Percentiles rank a stretch among this genome's conserved stretches.
These are phyloP conservation scores for Angophora floribunda DNA, from an alignment of 345 rosid genomes.

Conservation along the genomic window DNA sequence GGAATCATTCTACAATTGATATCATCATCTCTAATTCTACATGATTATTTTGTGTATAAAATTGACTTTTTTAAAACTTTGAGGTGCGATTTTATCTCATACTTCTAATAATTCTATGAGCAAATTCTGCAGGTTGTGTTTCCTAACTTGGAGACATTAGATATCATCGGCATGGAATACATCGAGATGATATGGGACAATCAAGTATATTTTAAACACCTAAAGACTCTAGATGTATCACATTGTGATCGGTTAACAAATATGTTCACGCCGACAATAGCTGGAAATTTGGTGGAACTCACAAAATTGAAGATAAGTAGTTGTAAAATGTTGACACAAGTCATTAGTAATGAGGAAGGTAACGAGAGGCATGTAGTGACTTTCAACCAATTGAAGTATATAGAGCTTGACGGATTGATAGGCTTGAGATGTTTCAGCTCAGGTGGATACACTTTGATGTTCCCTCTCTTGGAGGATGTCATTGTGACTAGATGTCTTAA, in stretches of 20 bases:
- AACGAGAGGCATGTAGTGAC: fast-evolving
- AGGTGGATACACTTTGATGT: fast-evolving
- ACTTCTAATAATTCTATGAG: too few relatives aligned
- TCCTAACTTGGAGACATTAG: too few relatives aligned
- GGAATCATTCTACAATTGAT: too few relatives aligned
- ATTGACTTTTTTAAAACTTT: too few relatives aligned
- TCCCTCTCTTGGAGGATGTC: background rate
- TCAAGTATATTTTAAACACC: background rate
- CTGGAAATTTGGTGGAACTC: background rate
- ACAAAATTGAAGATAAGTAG: background rate
- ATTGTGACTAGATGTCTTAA: fast-evolving
- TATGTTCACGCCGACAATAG: background rate
- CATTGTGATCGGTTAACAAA: background rate
- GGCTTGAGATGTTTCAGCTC: background rate
- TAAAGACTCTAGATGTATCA: background rate
- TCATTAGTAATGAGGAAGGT: fast-evolving
- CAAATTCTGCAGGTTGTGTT: too few relatives aligned
- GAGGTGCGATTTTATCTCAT: background rate
- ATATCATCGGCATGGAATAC: fast-evolving
- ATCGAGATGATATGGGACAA: fast-evolving
- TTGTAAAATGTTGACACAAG: background rate
- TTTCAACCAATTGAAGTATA: background rate
- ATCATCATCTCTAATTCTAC: too few relatives aligned
- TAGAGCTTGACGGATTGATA: background rate
- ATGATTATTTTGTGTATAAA: too few relatives aligned